Evolutionary conservation across 2,329 filamentous ascomycete genomes (phyloP).

Genomic region (Venturia oleaginea): DNA sequence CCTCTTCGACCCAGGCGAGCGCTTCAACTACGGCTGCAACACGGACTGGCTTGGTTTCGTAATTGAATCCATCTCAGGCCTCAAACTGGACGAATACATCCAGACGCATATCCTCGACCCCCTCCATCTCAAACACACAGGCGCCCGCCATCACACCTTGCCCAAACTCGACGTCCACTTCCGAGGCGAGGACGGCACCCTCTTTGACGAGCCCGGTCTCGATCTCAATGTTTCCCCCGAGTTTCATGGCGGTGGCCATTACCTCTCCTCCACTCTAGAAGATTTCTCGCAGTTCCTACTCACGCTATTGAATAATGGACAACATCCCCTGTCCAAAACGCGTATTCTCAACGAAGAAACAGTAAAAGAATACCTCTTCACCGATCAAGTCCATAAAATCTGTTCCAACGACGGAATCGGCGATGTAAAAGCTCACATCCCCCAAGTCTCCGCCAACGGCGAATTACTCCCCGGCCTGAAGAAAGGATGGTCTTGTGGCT

Average conservation of each 20-base stretch:
- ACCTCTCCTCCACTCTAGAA: slow-evolving; percentile 14
- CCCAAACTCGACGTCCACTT: neutral
- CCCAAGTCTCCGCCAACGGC: slow-evolving; percentile 38
- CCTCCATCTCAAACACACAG: slow-evolving; percentile 27
- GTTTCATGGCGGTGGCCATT: slow-evolving; percentile 6
- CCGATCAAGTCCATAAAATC: slow-evolving; percentile 47
- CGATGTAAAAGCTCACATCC: slow-evolving; percentile 25
- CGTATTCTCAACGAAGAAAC: slow-evolving; percentile 48
- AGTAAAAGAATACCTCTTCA: slow-evolving; percentile 51
- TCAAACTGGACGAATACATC: slow-evolving; percentile 37
- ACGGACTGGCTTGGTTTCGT: slow-evolving; percentile 43
- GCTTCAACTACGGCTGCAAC: slow-evolving; percentile 20
- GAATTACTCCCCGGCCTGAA: slow-evolving; percentile 34
- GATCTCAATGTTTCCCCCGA: neutral
- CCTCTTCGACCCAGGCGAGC: slow-evolving; percentile 1
- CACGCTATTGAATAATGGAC: slow-evolving; percentile 55
- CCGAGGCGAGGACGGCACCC: neutral
- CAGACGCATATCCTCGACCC: slow-evolving; percentile 38
- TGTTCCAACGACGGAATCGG: slow-evolving; percentile 41
- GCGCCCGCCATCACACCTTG: neutral
- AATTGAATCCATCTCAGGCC: slow-evolving; percentile 36
- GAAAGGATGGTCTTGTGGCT: slow-evolving; percentile 1
- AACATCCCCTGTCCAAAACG: slow-evolving; percentile 45
- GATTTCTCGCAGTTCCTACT: slow-evolving; percentile 43
- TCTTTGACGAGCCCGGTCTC: neutral